A percentile compares a stretch with the other conserved stretches of the same genome.
Evolutionary conservation across 2,329 filamentous ascomycete genomes (phyloP).

Genomic region (Cadophora luteo-olivacea): DNA sequence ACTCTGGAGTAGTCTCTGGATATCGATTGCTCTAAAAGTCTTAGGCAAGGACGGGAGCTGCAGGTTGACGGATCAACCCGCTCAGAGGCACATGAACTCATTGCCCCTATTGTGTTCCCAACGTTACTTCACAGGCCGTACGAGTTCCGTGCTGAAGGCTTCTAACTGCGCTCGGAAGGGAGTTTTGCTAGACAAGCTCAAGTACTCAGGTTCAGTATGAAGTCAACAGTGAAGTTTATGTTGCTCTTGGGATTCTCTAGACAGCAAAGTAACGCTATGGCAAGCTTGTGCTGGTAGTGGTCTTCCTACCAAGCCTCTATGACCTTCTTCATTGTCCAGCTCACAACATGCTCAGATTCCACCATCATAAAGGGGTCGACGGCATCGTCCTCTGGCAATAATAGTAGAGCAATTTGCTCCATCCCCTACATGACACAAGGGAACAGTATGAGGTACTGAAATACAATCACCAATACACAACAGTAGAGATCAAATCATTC

Average conservation of each 20-base stretch:
- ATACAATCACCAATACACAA: background rate
- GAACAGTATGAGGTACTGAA: background rate
- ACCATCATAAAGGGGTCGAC: background rate
- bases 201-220: background rate
- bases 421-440: background rate
- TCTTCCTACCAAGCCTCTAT: background rate
- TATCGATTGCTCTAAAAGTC: background rate
- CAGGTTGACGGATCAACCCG: background rate
- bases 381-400: background rate
- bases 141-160: background rate
- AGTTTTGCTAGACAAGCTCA: background rate
- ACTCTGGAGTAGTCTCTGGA: background rate
- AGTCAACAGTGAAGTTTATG: background rate
- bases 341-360: background rate
- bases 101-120: background rate
- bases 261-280: background rate
- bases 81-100: background rate
- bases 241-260: background rate
- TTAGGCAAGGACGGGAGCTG: background rate
- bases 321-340: background rate
- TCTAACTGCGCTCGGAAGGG: background rate
- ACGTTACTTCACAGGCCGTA: background rate
- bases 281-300: background rate
- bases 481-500: background rate
- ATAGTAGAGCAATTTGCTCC: background rate